Evolutionary conservation across 768 basidiomycete genomes (phyloP), one percentile per base, ranked within the genome.

Genomic region (Botryobasidium botryosum): DNA sequence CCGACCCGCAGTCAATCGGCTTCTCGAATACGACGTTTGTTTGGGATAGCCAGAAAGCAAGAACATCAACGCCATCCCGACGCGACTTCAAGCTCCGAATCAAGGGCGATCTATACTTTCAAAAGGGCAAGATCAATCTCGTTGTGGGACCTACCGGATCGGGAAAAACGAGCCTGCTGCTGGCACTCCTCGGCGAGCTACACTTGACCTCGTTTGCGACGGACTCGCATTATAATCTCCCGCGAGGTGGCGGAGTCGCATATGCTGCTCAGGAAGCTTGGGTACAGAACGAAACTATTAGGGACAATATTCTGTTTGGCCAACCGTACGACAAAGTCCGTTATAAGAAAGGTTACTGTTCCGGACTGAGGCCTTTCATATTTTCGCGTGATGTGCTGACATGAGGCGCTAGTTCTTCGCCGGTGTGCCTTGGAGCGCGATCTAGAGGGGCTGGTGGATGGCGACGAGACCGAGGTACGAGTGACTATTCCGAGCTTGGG

Each of bases 181-280:
- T 59, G 56, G 63, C 63, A 2, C 53, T 64, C 3, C 52, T 62
- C 3, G 62, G 63, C 24, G 63, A 64, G 50, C 58, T 64, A 51
- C 61, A 63, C 50, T 62, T 62, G 46, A 47, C 60, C 33, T 55
- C 52, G 10, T 45, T 48, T 10, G 37, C 21, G 2, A 42, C 69
- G 1, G 67, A 70, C 35, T 74, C 79, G 0, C 79, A 72, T 68
- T 80, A 69, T 58, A 73, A 71, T 50, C 68, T 86, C 5, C 83
- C 84, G 21, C 65, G 81, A 2, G 62, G 61, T 3, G 67, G 67
- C 1, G 81, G 84, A 4, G 69, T 90, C 29, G 75, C 82, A 2
- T 86, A 82, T 56, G 79, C 79, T 4, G 77, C 78, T 3, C 85
- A 90, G 57, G 81, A 85, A 55, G 75, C 79, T 3, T 90, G 82